phyloP scores from a whole-genome alignment of 1,284 basidiomycete genomes.

The Sporisorium iseilematis-ciliati region DNA sequence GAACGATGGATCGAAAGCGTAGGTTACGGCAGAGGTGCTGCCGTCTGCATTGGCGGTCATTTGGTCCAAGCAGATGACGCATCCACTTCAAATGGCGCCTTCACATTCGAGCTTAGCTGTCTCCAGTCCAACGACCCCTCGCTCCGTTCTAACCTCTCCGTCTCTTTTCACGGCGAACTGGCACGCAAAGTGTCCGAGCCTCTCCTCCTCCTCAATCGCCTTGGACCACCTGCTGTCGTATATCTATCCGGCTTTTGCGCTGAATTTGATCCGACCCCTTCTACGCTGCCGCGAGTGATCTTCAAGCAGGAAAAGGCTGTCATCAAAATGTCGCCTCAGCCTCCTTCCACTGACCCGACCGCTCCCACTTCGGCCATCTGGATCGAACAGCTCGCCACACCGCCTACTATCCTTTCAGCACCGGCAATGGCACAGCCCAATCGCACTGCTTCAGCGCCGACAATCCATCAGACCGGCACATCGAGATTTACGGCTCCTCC shows the following conservation, averaged over 20 bases:
- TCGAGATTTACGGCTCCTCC: not conserved
- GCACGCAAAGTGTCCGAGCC: constrained; percentile 26
- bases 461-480: not conserved
- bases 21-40: constrained; percentile 46
- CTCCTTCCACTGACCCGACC: constrained; percentile 17
- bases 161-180: constrained; percentile 17
- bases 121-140: constrained; percentile 13
- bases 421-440: not conserved
- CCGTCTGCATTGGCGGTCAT: constrained; percentile 36
- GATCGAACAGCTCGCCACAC: constrained; percentile 32
- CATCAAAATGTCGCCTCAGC: constrained; percentile 39
- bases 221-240: constrained; percentile 32
- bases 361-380: constrained; percentile 37
- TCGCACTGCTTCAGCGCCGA: not conserved
- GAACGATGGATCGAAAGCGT: constrained; percentile 37
- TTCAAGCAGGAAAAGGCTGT: constrained; percentile 22
- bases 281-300: not conserved
- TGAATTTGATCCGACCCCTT: not conserved
- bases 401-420: not conserved
- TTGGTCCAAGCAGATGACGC: constrained; percentile 3
- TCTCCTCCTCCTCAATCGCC: constrained; percentile 22
- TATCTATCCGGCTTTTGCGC: constrained; percentile 43
- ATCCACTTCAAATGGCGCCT: not conserved
- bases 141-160: not conserved
- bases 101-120: constrained; percentile 19